Evolutionary conservation across 2,329 filamentous ascomycete genomes (phyloP).

Genomic region (Blastomyces gilchristii): DNA sequence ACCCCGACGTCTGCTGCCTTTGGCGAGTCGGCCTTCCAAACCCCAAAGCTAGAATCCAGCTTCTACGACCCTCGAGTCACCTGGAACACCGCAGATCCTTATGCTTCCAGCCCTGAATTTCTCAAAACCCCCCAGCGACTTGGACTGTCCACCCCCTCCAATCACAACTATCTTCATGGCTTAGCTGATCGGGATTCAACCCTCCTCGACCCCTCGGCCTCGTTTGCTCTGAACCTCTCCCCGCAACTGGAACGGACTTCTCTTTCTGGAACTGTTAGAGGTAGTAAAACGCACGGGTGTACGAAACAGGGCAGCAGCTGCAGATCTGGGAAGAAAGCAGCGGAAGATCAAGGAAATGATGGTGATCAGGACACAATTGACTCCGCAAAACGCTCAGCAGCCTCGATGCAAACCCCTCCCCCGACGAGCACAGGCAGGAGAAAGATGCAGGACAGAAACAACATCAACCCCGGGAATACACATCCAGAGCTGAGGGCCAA

Average conservation of each 20-base stretch:
- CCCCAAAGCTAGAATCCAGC: conserved; percentile 39
- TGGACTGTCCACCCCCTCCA: conserved; percentile 26
- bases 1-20: conserved; percentile 33
- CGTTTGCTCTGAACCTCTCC: conserved; percentile 3
- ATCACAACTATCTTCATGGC: conserved; percentile 17
- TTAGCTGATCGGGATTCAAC: conserved; percentile 12
- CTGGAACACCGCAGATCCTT: conserved; percentile 39
- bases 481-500: conserved; percentile 5
- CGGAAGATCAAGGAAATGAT: conserved; percentile 20
- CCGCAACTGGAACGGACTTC: conserved; percentile 4
- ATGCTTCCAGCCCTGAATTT: conserved; percentile 39
- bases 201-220: not conserved
- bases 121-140: conserved; percentile 35
- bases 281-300: conserved; percentile 14
- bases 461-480: not conserved
- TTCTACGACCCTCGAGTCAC: conserved; percentile 39
- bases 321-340: conserved; percentile 6
- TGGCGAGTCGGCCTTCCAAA: conserved; percentile 33
- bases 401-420: conserved; percentile 51
- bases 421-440: conserved; percentile 49
- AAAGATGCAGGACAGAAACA: conserved; percentile 26
- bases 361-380: conserved; percentile 26
- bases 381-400: conserved; percentile 32
- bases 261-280: not conserved
- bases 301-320: not conserved